These are phyloP conservation scores for Paraphaeosphaeria minitans DNA, from an alignment of 2,329 filamentous ascomycete species.

Conservation along the genomic window DNA sequence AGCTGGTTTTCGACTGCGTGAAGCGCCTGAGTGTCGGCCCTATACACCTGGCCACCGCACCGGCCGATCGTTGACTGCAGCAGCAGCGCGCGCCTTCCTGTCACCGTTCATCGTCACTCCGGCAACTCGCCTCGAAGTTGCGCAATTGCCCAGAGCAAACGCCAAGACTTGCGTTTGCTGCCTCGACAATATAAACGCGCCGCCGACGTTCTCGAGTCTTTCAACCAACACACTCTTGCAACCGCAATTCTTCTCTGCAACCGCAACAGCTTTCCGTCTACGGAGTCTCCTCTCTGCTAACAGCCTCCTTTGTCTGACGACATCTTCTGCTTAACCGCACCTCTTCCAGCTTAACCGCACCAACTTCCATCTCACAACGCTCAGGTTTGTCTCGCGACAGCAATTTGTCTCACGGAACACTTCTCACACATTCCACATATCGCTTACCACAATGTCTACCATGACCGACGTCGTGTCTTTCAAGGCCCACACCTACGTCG, in stretches of 20 bases:
- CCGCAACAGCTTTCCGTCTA: neutral
- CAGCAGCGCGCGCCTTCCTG: neutral
- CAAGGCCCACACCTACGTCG: neutral
- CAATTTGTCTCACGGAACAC: neutral
- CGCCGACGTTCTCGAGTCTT: neutral
- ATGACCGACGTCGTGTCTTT: neutral
- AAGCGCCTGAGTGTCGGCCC: neutral
- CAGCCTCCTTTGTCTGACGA: neutral
- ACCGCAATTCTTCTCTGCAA: neutral
- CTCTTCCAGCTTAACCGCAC: neutral
- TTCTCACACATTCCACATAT: neutral
- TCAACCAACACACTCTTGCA: neutral
- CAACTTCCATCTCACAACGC: neutral
- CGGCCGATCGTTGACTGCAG: no score
- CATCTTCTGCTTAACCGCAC: neutral
- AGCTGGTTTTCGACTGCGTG: no score
- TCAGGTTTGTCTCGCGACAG: neutral
- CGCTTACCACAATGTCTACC: neutral
- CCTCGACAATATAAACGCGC: neutral
- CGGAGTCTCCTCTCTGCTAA: neutral
- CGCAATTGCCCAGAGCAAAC: neutral
- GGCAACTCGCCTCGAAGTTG: neutral
- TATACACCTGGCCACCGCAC: neutral
- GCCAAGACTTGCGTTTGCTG: slow-evolving; percentile 1
- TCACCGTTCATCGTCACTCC: slow-evolving; percentile 1